phyloP scores from a whole-genome alignment of 2,329 filamentous ascomycete species.

The Coniosporium tulheliwenetii region DNA sequence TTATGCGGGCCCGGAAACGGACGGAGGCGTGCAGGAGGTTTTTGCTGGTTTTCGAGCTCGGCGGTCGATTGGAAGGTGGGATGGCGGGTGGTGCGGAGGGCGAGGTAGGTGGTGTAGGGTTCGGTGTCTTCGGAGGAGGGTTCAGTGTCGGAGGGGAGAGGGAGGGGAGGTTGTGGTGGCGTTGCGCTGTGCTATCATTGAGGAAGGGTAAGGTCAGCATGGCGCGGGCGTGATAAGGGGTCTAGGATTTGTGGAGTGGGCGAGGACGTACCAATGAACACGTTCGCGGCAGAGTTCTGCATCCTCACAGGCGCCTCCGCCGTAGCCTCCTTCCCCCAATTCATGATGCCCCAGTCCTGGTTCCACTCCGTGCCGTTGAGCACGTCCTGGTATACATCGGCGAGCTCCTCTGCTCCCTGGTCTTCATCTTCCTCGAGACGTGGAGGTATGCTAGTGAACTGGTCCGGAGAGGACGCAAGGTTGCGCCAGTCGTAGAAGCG shows the following conservation, averaged over 20 bases:
- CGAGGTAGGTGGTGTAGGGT: slow-evolving; percentile 24
- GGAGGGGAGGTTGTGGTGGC: too few species aligned
- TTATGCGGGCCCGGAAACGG: slow-evolving; percentile 29
- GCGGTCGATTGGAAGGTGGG: slow-evolving; percentile 28
- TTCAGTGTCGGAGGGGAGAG: not conserved
- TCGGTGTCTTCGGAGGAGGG: slow-evolving; percentile 9
- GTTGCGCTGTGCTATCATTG: too few species aligned
- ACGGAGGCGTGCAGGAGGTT: slow-evolving; percentile 32
- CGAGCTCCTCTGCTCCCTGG: slow-evolving; percentile 5
- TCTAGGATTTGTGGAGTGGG: not conserved
- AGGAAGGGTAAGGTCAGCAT: too few species aligned
- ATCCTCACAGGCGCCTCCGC: slow-evolving; percentile 23
- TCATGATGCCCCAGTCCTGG: slow-evolving; percentile 25
- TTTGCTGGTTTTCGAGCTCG: slow-evolving; percentile 30
- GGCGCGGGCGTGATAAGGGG: not conserved
- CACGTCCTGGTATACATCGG: slow-evolving; percentile 9
- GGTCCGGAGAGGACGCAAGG: slow-evolving; percentile 16
- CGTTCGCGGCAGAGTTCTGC: slow-evolving; percentile 29
- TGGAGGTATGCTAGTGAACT: slow-evolving; percentile 10
- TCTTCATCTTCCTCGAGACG: slow-evolving; percentile 11
- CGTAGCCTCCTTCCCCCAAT: slow-evolving; percentile 26
- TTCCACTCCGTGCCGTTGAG: slow-evolving; percentile 18
- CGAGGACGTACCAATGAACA: slow-evolving; percentile 22
- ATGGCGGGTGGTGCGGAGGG: slow-evolving; percentile 29
- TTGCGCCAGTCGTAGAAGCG: slow-evolving; percentile 36